Conservation (phyloP, 805 yeast genomes). For the Candida montana region DNA sequence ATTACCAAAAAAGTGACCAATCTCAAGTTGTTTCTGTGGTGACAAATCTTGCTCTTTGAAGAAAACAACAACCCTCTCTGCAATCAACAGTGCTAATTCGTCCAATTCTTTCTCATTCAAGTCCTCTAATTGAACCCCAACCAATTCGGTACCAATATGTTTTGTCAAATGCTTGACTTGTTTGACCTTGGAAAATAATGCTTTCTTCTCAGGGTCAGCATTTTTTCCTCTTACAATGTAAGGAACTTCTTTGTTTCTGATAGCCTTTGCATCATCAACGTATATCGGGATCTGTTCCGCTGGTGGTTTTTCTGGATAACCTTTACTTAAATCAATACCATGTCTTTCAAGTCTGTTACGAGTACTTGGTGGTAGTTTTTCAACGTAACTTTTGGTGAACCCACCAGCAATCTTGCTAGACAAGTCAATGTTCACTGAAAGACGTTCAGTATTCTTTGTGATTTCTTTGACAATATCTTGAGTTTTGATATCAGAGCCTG, state of each 20-base stretch:
- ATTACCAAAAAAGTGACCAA: conserved; percentile 37
- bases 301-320: conserved; percentile 35
- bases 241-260: conserved; percentile 30
- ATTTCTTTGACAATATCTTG: neutral
- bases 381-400: conserved; percentile 3
- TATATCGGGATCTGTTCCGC: conserved; percentile 29
- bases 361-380: conserved; percentile 21
- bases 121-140: conserved; percentile 39
- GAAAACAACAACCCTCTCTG: conserved; percentile 45
- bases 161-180: conserved; percentile 38
- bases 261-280: conserved; percentile 35
- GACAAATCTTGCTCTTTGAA: conserved; percentile 43
- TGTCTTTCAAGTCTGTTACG: conserved; percentile 26
- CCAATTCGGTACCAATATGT: conserved; percentile 45
- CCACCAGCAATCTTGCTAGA: conserved; percentile 6
- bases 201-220: conserved; percentile 39
- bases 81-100: conserved; percentile 41
- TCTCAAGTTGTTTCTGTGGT: conserved; percentile 37
- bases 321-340: conserved; percentile 32
- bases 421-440: neutral
- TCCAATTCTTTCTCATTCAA: conserved; percentile 39
- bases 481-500: neutral
- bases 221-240: conserved; percentile 31
- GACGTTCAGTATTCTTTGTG: neutral
- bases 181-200: conserved; percentile 34